Conservation (phyloP, 176 grass and related monocot species). For the Triticum timopheevii region DNA sequence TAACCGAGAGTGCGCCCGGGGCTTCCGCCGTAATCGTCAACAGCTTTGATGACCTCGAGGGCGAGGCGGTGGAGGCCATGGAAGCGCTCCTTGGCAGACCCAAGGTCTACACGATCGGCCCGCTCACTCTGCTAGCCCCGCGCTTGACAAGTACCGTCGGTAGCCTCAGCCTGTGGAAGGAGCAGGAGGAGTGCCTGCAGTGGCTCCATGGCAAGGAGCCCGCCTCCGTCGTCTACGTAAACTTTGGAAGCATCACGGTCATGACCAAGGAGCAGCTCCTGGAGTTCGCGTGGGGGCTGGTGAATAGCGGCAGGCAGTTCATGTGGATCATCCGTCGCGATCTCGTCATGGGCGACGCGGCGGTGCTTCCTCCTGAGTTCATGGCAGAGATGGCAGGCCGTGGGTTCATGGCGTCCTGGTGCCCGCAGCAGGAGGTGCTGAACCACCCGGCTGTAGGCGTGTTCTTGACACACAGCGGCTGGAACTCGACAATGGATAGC, state of each 20-base stretch:
- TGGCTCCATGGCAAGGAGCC: background rate
- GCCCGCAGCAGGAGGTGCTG: background rate
- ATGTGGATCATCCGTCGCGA: constrained; percentile 65
- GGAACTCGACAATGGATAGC: background rate
- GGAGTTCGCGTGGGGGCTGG: constrained; percentile 80
- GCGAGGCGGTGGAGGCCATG: background rate
- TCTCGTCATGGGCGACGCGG: constrained; percentile 48
- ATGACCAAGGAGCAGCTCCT: constrained; percentile 43
- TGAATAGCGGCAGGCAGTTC: constrained; percentile 43
- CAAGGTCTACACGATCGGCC: background rate
- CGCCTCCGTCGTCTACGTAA: constrained; percentile 38
- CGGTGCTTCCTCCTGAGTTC: constrained; percentile 23
- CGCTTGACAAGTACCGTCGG: background rate
- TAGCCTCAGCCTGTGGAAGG: background rate
- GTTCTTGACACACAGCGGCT: background rate
- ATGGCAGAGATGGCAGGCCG: background rate
- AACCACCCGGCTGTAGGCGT: background rate
- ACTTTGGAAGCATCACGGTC: constrained; percentile 67
- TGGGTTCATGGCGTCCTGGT: background rate
- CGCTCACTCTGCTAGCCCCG: background rate
- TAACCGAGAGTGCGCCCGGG: background rate
- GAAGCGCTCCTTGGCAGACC: background rate
- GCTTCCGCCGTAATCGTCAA: background rate
- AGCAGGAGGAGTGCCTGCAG: background rate
- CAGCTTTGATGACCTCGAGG: background rate